Evolutionary conservation across 371 early-diverging fungal genomes (phyloP).

Genomic region (Mortierella sp.): DNA sequence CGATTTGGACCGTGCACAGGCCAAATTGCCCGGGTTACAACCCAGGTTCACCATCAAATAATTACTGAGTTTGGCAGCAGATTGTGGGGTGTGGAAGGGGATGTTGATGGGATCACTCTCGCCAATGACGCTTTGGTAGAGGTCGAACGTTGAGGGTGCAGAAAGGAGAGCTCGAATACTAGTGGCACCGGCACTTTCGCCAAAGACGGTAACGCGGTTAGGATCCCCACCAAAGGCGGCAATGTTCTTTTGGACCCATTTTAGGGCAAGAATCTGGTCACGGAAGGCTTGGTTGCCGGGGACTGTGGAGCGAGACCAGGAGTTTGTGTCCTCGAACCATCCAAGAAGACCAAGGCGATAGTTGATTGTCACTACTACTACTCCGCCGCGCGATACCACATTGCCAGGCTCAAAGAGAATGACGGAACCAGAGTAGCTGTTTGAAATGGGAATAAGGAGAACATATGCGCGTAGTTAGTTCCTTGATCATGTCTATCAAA

Average conservation of each 20-base stretch:
- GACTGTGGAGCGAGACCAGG: conserved; percentile 28
- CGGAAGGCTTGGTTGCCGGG: conserved; percentile 53
- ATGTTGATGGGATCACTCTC: conserved; percentile 40
- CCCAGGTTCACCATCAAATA: conserved; percentile 33
- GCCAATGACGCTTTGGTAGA: conserved; percentile 39
- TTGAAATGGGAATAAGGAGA: background rate
- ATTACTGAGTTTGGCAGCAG: background rate
- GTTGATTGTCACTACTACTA: conserved; percentile 57
- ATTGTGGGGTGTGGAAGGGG: conserved; percentile 28
- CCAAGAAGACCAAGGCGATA: conserved; percentile 61
- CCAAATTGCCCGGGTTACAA: conserved; percentile 19
- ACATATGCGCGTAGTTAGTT: background rate
- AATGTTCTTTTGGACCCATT: conserved; percentile 66
- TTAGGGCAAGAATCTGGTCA: conserved; percentile 56
- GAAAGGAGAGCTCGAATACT: conserved; percentile 57
- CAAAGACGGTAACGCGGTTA: conserved; percentile 58
- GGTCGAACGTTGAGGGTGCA: conserved; percentile 22
- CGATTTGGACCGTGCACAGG: conserved; percentile 33
- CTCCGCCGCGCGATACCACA: conserved; percentile 66
- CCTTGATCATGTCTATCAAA: background rate
- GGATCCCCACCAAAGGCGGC: conserved; percentile 64
- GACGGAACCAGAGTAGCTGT: conserved; percentile 60
- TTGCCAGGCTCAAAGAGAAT: conserved; percentile 74
- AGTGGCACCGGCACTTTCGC: conserved; percentile 64
- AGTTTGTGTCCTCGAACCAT: conserved; percentile 44